Evolutionary conservation across 352 stramenopile species (phyloP).

Genomic region (Pythium brachiatum): DNA sequence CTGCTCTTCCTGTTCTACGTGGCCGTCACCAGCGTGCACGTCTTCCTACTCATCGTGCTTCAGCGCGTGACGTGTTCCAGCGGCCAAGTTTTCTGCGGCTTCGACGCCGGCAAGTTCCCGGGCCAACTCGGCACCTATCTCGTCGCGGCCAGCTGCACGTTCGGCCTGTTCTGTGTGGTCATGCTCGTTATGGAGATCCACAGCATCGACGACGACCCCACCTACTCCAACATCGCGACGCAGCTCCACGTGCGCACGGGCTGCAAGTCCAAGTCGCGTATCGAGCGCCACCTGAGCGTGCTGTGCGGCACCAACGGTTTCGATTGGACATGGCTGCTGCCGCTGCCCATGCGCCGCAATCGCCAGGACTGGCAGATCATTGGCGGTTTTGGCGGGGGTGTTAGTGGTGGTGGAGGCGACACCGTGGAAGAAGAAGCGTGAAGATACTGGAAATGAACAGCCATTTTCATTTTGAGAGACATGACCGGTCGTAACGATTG

Average conservation of each 20-base stretch:
- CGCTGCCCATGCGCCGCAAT: constrained; percentile 38
- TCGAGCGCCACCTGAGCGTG: constrained; percentile 72
- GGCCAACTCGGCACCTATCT: constrained; percentile 66
- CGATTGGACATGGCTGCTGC: constrained; percentile 60
- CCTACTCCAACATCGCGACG: constrained; percentile 41
- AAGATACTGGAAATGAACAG: background rate
- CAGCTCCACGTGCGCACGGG: constrained; percentile 47
- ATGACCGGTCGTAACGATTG: background rate
- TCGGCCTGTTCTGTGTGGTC: constrained; percentile 70
- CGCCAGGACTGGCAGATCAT: constrained; percentile 60
- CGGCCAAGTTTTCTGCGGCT: constrained; percentile 44
- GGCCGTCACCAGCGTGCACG: constrained; percentile 53
- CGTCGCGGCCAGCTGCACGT: constrained; percentile 60
- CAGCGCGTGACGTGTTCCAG: constrained; percentile 49
- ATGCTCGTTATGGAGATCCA: constrained; percentile 83
- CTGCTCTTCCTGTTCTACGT: constrained; percentile 82
- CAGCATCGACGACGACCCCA: constrained; percentile 61
- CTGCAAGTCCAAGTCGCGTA: constrained; percentile 56
- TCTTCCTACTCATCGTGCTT: constrained; percentile 43
- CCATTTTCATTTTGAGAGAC: background rate
- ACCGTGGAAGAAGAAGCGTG: background rate
- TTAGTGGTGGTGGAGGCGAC: background rate
- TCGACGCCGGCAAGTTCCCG: constrained; percentile 56
- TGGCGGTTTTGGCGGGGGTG: constrained; percentile 12
- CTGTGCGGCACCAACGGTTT: constrained; percentile 76